Percentiles rank a stretch among this genome's conserved stretches.
Conservation (phyloP, 805 yeast genomes). For the Ogataea wickerhamii region DNA sequence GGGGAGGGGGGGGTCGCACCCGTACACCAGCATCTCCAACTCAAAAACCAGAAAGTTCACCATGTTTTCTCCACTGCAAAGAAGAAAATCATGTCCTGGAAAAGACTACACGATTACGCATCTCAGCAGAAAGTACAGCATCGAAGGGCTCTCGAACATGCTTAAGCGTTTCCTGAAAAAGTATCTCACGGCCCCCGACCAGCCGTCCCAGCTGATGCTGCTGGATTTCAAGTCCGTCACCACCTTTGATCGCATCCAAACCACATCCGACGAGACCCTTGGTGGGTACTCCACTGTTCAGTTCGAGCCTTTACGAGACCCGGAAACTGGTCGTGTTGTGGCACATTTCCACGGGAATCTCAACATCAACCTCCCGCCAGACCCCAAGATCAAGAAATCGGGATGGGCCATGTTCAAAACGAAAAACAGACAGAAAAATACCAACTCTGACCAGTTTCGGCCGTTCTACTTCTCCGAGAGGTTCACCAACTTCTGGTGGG, state of each 20-base stretch:
- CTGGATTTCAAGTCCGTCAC: conserved; percentile 56
- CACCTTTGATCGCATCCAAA: conserved; percentile 47
- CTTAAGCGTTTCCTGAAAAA: conserved; percentile 12
- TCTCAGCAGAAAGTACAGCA: too few relatives aligned
- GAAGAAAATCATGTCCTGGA: too few relatives aligned
- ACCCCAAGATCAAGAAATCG: conserved; percentile 60
- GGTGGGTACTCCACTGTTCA: conserved; percentile 68
- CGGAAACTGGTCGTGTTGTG: conserved; percentile 34
- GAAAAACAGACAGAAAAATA: conserved; percentile 48
- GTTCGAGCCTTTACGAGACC: conserved; percentile 42
- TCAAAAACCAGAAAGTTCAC: too few relatives aligned
- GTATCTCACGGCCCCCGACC: conserved; percentile 14
- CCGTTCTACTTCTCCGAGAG: conserved; percentile 35
- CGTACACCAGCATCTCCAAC: too few relatives aligned
- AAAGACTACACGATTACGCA: too few relatives aligned
- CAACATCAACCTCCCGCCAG: conserved; percentile 60
- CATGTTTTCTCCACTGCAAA: too few relatives aligned
- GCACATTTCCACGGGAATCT: conserved; percentile 72
- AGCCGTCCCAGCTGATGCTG: conserved; percentile 36
- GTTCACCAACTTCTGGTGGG: conserved; percentile 53
- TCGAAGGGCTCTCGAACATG: too few relatives aligned
- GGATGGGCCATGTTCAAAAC: conserved; percentile 87
- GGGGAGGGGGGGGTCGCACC: too few relatives aligned
- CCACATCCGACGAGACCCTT: conserved; percentile 68
- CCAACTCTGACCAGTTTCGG: conserved; percentile 38